phyloP scores from a whole-genome alignment of 495 filamentous ascomycete species.

The Aspergillus wentii region DNA sequence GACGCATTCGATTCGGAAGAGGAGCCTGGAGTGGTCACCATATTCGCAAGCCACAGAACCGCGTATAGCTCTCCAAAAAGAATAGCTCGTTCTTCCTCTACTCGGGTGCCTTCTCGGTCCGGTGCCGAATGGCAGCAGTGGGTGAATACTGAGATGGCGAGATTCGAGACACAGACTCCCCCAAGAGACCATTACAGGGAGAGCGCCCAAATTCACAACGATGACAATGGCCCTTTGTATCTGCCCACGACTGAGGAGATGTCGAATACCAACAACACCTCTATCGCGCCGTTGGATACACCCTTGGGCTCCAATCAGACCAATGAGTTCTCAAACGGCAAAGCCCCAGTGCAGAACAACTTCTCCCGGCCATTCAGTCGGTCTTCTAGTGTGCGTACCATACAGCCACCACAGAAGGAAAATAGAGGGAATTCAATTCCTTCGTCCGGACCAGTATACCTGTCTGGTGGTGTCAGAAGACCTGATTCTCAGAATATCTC shows the following conservation, averaged over 20 bases:
- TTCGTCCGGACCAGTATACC: too few relatives aligned
- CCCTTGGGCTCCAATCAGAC: background rate
- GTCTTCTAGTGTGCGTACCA: slow-evolving; percentile 25
- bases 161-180: slow-evolving; percentile 26
- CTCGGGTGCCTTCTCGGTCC: slow-evolving; percentile 8
- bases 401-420: slow-evolving; percentile 16
- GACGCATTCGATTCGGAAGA: slow-evolving; percentile 10
- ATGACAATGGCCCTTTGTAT: slow-evolving; percentile 18
- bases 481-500: background rate
- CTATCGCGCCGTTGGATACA: background rate
- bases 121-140: slow-evolving; percentile 45
- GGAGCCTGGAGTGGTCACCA: slow-evolving; percentile 40
- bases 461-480: too few relatives aligned
- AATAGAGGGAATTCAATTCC: too few relatives aligned
- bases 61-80: slow-evolving; percentile 33
- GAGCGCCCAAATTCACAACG: slow-evolving; percentile 51
- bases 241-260: background rate
- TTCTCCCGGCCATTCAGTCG: slow-evolving; percentile 35
- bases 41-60: slow-evolving; percentile 34
- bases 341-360: slow-evolving; percentile 21
- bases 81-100: slow-evolving; percentile 3
- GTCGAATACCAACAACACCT: background rate
- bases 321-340: slow-evolving; percentile 2
- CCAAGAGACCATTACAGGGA: slow-evolving; percentile 54
- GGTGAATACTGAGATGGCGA: slow-evolving; percentile 41